Base-by-base conservation (phyloP, 2,329 filamentous ascomycete genomes). In the Oidium heveae region DNA sequence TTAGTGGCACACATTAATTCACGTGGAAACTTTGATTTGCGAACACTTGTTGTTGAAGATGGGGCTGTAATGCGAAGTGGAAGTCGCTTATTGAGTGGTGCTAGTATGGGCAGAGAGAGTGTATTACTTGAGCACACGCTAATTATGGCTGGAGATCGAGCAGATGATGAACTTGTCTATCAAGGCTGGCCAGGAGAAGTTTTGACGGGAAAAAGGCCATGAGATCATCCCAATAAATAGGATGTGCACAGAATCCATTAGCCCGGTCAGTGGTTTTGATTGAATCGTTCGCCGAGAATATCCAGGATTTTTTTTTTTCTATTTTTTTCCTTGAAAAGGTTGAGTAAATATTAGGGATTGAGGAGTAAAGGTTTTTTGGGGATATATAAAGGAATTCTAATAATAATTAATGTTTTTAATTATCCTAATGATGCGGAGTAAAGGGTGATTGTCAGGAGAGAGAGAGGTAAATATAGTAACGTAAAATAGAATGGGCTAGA, bases 1-100 rank as follows among this genome's bases (percentile, higher is more conserved):
- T 64, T 77, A 6, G 74, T 77, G 7, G 71, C 67, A 6, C 75
- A 77, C 60, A 71, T 77, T 61, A 77, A 78, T 61, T 74, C 72
- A 0, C 65, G 74, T 2, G 74, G 75, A 51, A 73, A 72, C 54
- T 77, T 77, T 59, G 70, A 75, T 58, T 63, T 78, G 39, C 76
- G 77, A 60, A 63, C 66, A 73, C 73, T 0, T 68, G 73, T 20
- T 15, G 51, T 57, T 16, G 56, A 49, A 2, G 43, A 41, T 55
- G 62, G 74, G 16, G 73, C 72, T 58, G 74, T 77, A 9, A 59
- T 77, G 58, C 66, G 74, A 9, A 70, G 69, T 2, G 74, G 73
- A 1, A 73, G 70, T 46, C 66, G 74, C 34, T 62, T 78, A 54
- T 66, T 78, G 52, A 72, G 69, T 41, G 74, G 74, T 12, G 73